Evolutionary conservation across 805 yeast genomes (phyloP), one percentile per base, ranked within the genome.

Genomic region (Candida corydali): DNA sequence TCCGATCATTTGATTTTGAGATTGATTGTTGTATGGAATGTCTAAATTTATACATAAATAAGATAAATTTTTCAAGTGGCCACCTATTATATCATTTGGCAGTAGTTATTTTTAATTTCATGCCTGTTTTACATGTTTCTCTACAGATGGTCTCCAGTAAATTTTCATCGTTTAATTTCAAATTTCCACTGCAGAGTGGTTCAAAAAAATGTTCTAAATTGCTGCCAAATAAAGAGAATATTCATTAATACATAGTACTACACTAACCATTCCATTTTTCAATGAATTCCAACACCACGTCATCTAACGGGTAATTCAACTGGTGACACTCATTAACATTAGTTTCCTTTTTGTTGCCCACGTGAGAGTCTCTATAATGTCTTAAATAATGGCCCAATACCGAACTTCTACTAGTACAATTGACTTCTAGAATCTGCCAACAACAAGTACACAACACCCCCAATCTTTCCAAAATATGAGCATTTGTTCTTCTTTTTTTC

Each of bases 291-390:
- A 37, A 11, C 2, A 36, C 34, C 2, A 18, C 15, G 4, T 26
- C 27, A 19, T 31, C 17, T 3, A 14, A 17, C n/a, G 16, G 15
- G 12, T 12, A 3, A 5, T 35, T 23, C 5, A 25, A 25, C 3
- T 26, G 4, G 14, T 8, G 7, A n/a, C 20, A 11, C 8, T 15
- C 8, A 23, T n/a, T 22, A 15, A 3, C 11, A 12, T 29, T 12
- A 16, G 8, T 14, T 10, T 39, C 42, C 12, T 26, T 30, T 28
- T 35, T 39, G n/a, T 31, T 39, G 10, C 42, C 42, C 11, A 39
- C 42, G 26, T 39, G 42, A 16, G 42, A 39, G 20, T 39, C 42
- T n/a, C 42, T 20, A 24, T 39, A 39, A 29, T 39, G 42, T 28
- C 42, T 23, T 19, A 39, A 27, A 29, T 39, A 39, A 32, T 39